Percentiles rank a stretch among this genome's conserved stretches.
Evolutionary conservation across 345 rosid genomes (phyloP).

Genomic region (Crucihimalaya himalaica): DNA sequence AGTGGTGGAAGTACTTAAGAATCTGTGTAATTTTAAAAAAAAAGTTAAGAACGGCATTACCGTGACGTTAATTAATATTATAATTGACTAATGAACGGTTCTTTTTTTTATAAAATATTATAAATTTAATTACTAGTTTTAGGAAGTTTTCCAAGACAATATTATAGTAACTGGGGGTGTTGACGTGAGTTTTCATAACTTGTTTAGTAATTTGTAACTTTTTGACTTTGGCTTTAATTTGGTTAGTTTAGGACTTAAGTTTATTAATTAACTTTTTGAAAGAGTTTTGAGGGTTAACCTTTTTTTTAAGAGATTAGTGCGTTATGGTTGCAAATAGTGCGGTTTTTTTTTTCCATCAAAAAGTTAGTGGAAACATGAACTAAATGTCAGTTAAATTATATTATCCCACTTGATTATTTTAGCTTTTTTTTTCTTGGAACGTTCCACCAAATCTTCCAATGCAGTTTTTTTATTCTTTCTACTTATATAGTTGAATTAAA

Average conservation of each 20-base stretch:
- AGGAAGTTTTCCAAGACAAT: conserved; percentile 23
- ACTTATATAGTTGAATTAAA: background rate
- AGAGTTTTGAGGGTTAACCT: conserved; percentile 21
- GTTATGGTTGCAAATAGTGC: background rate
- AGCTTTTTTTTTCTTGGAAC: background rate
- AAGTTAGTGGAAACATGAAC: conserved; percentile 14
- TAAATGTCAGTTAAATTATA: conserved; percentile 25
- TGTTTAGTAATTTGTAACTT: background rate
- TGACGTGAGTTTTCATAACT: conserved; percentile 4
- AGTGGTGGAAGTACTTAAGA: conserved; percentile 30
- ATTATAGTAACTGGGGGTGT: background rate
- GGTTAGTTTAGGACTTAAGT: background rate
- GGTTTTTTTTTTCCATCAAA: conserved; percentile 9
- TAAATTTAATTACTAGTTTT: conserved; percentile 20
- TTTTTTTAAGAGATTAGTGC: background rate
- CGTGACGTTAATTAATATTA: conserved; percentile 27
- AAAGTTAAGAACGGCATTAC: conserved; percentile 29
- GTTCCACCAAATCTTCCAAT: conserved; percentile 26
- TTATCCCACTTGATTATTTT: conserved; percentile 24
- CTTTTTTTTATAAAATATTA: conserved; percentile 1
- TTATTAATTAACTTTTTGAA: background rate
- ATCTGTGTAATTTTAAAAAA: conserved; percentile 4
- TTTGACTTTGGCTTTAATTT: background rate
- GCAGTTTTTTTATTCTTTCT: background rate
- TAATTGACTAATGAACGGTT: conserved; percentile 32